Conservation (phyloP, 148 eudicot species). For the Cornus florida region DNA sequence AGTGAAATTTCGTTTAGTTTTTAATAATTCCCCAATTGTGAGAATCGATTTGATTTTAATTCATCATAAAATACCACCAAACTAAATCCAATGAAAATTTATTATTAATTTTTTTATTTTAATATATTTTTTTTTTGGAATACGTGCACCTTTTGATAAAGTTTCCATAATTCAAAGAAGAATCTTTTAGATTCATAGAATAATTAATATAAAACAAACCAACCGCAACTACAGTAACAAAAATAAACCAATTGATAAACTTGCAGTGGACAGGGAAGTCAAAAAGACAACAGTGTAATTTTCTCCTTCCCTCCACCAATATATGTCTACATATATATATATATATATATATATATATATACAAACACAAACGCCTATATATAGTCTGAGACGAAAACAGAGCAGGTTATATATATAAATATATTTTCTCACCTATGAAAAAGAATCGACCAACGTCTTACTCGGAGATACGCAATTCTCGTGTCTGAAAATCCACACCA, state of each 20-base stretch:
- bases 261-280: not conserved
- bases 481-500: not conserved
- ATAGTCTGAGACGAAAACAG: not conserved
- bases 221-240: not conserved
- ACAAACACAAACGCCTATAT: not conserved
- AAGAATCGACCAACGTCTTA: slow-evolving; percentile 20
- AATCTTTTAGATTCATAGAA: no score
- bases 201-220: not conserved
- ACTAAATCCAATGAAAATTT: no score
- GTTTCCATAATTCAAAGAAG: not conserved
- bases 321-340: no score
- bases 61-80: no score
- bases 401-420: not conserved
- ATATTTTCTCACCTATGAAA: not conserved
- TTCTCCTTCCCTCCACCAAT: not conserved
- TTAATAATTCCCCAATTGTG: no score
- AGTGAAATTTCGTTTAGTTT: no score
- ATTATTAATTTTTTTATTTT: no score
- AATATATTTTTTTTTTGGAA: no score
- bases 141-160: no score
- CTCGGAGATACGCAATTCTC: slow-evolving; percentile 28
- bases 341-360: no score
- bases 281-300: not conserved
- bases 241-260: no score
- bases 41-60: no score